Conservation (phyloP, 2,329 filamentous ascomycete species). For the Talaromyces sp. region DNA sequence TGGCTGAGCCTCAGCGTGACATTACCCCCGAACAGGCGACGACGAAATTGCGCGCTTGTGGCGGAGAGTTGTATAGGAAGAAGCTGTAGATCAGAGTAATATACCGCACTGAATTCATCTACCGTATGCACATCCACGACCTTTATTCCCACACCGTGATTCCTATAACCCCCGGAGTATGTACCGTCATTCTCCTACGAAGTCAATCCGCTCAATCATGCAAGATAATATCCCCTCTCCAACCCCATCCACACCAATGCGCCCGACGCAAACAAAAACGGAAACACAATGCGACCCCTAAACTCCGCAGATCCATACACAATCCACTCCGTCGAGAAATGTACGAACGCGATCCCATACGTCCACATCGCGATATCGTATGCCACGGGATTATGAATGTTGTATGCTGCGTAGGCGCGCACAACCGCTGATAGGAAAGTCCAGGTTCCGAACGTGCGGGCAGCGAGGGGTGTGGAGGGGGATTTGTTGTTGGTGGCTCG, state of each 20-base stretch:
- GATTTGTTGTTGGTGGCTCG: constrained; percentile 50
- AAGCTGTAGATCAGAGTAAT: constrained; percentile 34
- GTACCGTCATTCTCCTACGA: background rate
- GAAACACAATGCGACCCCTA: constrained; percentile 56
- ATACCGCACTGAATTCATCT: background rate
- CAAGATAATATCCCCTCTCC: constrained; percentile 48
- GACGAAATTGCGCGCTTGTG: constrained; percentile 68
- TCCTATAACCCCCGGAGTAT: no score
- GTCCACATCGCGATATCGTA: constrained; percentile 82
- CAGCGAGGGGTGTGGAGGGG: constrained; percentile 68
- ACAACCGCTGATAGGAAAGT: constrained; percentile 74
- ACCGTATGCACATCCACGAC: background rate
- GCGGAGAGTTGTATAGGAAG: constrained; percentile 79
- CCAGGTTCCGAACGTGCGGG: constrained; percentile 83
- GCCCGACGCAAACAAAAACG: constrained; percentile 54
- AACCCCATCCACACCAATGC: constrained; percentile 59
- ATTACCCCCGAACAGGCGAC: constrained; percentile 97
- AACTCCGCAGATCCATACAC: constrained; percentile 72
- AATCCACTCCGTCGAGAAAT: constrained; percentile 78
- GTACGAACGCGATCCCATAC: constrained; percentile 70
- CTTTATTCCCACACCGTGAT: no score
- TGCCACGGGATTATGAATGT: constrained; percentile 66
- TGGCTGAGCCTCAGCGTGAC: constrained; percentile 96
- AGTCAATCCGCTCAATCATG: background rate
- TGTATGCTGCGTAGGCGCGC: constrained; percentile 77